Evolutionary conservation across 148 eudicot genomes (phyloP).

Genomic region (Polygonum aviculare): DNA sequence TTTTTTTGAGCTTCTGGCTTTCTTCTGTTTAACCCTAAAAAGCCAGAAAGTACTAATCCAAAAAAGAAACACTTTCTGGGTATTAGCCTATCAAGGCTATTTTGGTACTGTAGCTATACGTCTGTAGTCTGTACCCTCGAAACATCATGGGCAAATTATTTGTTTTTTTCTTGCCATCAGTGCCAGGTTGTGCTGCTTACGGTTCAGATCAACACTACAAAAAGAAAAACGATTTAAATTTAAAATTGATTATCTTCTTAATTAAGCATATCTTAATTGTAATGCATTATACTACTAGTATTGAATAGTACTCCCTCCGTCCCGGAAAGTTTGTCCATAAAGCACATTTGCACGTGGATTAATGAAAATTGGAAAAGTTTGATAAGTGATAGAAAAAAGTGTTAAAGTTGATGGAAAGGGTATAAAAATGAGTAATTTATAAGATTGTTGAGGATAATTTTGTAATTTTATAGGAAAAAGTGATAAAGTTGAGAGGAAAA

Average conservation of each 20-base stretch:
- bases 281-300: neutral
- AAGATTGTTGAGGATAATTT: too few species aligned
- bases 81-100: neutral
- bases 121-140: neutral
- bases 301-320: neutral
- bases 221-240: neutral
- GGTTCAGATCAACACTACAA: neutral
- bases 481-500: too few species aligned
- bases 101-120: neutral
- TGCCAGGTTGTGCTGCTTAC: neutral
- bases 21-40: slow-evolving; percentile 5
- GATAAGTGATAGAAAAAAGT: too few species aligned
- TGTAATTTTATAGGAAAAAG: too few species aligned
- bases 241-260: slow-evolving; percentile 1
- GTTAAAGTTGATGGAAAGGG: too few species aligned
- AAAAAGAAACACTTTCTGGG: neutral
- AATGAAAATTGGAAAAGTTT: too few species aligned
- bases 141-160: slow-evolving; percentile 4
- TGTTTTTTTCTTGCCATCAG: neutral
- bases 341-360: too few species aligned
- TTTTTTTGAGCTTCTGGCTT: slow-evolving; percentile 15
- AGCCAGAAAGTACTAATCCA: neutral
- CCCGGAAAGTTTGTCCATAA: too few species aligned
- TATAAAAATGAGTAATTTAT: too few species aligned
- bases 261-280: neutral